phyloP scores from a whole-genome alignment of 306 rosid species.

The Prunus mume region DNA sequence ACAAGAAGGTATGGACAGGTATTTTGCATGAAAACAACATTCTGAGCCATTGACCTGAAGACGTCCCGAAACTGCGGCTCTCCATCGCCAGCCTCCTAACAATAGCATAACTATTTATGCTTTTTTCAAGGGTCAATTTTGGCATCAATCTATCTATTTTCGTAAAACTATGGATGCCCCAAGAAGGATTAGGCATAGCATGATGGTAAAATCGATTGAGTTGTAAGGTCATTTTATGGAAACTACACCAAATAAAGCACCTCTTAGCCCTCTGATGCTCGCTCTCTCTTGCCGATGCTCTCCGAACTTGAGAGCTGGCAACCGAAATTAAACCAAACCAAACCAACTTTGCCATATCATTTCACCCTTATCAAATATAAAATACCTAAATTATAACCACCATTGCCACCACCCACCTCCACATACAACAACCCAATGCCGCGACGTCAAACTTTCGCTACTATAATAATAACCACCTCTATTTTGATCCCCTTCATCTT shows the following conservation, averaged over 20 bases:
- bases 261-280: neutral
- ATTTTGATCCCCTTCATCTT: neutral
- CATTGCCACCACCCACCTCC: neutral
- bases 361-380: neutral
- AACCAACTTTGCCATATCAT: neutral
- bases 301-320: constrained; percentile 20
- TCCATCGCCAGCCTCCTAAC: neutral
- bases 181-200: neutral
- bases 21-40: neutral
- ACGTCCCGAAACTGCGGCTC: constrained; percentile 20
- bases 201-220: neutral
- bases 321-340: neutral
- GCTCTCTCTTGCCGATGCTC: constrained; percentile 9
- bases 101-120: neutral
- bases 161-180: neutral
- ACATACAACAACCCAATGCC: neutral
- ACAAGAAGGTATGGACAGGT: neutral
- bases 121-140: neutral
- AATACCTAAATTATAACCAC: neutral
- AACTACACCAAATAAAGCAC: neutral
- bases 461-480: neutral
- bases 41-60: constrained; percentile 20
- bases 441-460: neutral
- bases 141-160: neutral
- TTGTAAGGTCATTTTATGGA: neutral